A percentile compares a stretch with the other conserved stretches of the same genome.
Conservation (phyloP, 805 yeast genomes). For the Barnettozyma sp. region DNA sequence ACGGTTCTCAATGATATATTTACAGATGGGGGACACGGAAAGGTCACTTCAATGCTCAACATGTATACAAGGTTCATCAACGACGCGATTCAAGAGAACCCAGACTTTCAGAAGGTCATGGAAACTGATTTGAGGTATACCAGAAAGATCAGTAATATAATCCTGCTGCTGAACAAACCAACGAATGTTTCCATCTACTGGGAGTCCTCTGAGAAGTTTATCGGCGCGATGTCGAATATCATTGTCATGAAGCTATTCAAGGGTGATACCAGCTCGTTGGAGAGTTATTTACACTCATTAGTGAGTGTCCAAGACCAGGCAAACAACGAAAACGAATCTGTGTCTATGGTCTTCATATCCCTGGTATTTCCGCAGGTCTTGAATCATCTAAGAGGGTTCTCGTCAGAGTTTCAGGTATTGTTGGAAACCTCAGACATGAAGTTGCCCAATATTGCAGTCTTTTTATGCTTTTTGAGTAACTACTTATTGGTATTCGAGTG, state of each 20-base stretch:
- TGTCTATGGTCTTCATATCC: slow-evolving; percentile 16
- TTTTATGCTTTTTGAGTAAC: slow-evolving; percentile 16
- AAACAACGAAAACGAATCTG: slow-evolving; percentile 11
- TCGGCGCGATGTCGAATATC: slow-evolving; percentile 30
- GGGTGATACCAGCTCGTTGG: slow-evolving; percentile 17
- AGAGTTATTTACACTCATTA: slow-evolving; percentile 16
- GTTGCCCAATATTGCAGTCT: slow-evolving; percentile 18
- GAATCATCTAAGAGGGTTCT: slow-evolving; percentile 25
- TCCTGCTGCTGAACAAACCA: slow-evolving; percentile 27
- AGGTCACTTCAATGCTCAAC: slow-evolving; percentile 25
- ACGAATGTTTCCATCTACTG: slow-evolving; percentile 27
- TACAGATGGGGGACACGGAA: slow-evolving; percentile 30
- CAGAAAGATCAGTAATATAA: slow-evolving; percentile 24
- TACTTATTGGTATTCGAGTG: slow-evolving; percentile 22
- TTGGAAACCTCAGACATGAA: slow-evolving; percentile 17
- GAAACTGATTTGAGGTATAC: slow-evolving; percentile 24
- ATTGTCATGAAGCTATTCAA: slow-evolving; percentile 29
- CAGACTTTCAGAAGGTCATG: slow-evolving; percentile 25
- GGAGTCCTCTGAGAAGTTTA: slow-evolving; percentile 27
- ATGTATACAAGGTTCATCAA: slow-evolving; percentile 21
- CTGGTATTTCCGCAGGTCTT: slow-evolving; percentile 26
- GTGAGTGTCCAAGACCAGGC: slow-evolving; percentile 9
- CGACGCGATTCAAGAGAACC: slow-evolving; percentile 25
- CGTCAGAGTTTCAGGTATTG: slow-evolving; percentile 21
- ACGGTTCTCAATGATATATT: slow-evolving; percentile 30